Conservation (phyloP, 352 stramenopile species). For the Pilasporangium apinafurcum region DNA sequence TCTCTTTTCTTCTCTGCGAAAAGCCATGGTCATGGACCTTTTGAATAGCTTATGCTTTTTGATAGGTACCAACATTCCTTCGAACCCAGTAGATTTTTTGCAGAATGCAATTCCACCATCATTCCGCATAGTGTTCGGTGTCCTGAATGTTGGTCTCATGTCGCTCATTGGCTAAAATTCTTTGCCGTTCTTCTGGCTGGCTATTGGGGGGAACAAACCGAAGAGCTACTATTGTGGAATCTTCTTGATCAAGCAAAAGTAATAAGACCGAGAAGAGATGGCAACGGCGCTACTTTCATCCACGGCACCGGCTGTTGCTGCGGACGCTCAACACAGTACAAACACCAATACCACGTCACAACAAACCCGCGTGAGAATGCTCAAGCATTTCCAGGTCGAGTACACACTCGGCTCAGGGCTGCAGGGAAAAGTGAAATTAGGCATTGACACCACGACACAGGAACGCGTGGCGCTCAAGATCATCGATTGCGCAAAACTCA, state of each 20-base stretch:
- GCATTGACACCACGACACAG: slow-evolving; percentile 67
- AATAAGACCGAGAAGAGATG: background rate
- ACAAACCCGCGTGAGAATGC: slow-evolving; percentile 32
- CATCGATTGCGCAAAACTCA: slow-evolving; percentile 79
- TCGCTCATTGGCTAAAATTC: slow-evolving; percentile 2
- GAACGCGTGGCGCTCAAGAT: slow-evolving; percentile 89
- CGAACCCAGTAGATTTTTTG: slow-evolving; percentile 19
- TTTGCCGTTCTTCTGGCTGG: background rate
- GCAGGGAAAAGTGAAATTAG: slow-evolving; percentile 87
- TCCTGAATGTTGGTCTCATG: slow-evolving; percentile 18
- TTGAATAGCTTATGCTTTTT: background rate
- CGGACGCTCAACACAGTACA: background rate
- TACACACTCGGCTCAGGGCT: slow-evolving; percentile 78
- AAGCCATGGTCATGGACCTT: background rate
- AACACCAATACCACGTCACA: background rate
- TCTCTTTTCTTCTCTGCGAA: background rate
- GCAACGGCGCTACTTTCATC: slow-evolving; percentile 2
- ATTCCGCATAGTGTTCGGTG: slow-evolving; percentile 8
- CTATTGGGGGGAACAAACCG: too few relatives aligned
- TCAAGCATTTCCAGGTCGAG: slow-evolving; percentile 70
- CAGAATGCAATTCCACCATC: slow-evolving; percentile 13
- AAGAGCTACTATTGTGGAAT: slow-evolving; percentile 9
- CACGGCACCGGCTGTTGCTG: background rate
- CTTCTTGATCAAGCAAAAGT: background rate
- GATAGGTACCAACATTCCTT: too few relatives aligned